phyloP scores from a whole-genome alignment of 2,329 filamentous ascomycete species.

The Madurella mycetomatis region DNA sequence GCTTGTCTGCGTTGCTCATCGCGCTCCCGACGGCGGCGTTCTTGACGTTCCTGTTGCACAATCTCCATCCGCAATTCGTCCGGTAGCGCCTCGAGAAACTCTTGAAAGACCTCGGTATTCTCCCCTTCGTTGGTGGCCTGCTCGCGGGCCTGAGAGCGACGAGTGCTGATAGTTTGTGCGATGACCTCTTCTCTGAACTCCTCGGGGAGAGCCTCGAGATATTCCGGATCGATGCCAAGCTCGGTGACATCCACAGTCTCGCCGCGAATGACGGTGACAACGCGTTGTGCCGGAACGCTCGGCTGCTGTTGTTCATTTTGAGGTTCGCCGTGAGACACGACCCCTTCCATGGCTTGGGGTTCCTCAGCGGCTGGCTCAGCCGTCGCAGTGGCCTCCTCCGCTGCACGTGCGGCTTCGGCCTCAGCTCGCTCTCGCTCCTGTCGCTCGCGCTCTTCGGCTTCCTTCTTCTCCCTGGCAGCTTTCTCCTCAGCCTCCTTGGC shows the following conservation, averaged over 20 bases:
- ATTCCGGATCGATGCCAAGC: slow-evolving; percentile 89
- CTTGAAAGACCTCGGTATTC: slow-evolving; percentile 79
- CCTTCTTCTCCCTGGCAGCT: slow-evolving; percentile 60
- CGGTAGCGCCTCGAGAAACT: slow-evolving; percentile 90
- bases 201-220: slow-evolving; percentile 93
- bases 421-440: slow-evolving; percentile 57
- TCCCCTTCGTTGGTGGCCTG: slow-evolving; percentile 65
- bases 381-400: slow-evolving; percentile 43
- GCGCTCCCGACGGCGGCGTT: slow-evolving; percentile 81
- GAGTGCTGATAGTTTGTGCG: slow-evolving; percentile 78
- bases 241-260: slow-evolving; percentile 90
- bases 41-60: slow-evolving; percentile 81
- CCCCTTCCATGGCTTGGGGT: slow-evolving; percentile 54
- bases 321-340: slow-evolving; percentile 49
- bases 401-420: slow-evolving; percentile 46
- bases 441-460: slow-evolving; percentile 65
- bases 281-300: slow-evolving; percentile 49
- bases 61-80: slow-evolving; percentile 87
- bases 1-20: slow-evolving; percentile 71
- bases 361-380: slow-evolving; percentile 42
- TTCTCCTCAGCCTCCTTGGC: slow-evolving; percentile 69
- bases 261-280: slow-evolving; percentile 79
- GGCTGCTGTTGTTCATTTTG: slow-evolving; percentile 31
- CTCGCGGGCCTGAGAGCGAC: slow-evolving; percentile 71
- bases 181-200: slow-evolving; percentile 96